Conservation (phyloP, 495 filamentous ascomycete species). For the Aspergillus haitiensis region DNA sequence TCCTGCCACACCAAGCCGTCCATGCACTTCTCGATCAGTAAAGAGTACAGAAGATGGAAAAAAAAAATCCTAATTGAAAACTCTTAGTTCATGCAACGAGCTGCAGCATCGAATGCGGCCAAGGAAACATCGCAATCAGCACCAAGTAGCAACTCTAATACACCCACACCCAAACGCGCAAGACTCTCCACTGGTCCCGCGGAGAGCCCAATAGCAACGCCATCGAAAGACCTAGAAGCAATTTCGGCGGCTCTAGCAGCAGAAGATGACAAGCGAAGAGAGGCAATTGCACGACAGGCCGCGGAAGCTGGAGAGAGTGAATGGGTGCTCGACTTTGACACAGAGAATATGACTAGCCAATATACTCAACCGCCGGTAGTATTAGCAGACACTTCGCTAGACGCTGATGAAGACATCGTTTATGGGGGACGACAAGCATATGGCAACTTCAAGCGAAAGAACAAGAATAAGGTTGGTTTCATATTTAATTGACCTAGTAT, state of each 20-base stretch:
- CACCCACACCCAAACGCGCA: conserved; percentile 46
- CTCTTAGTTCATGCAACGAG: conserved; percentile 89
- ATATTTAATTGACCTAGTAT: neutral
- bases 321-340: conserved; percentile 69
- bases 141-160: conserved; percentile 29
- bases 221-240: conserved; percentile 52
- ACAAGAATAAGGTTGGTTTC: conserved; percentile 27
- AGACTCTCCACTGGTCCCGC: conserved; percentile 40
- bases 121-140: conserved; percentile 44
- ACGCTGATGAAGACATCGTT: conserved; percentile 34
- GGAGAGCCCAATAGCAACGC: conserved; percentile 28
- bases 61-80: neutral
- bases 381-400: conserved; percentile 39
- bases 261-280: conserved; percentile 72
- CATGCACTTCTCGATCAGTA: too few relatives aligned
- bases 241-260: conserved; percentile 69
- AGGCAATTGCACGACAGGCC: conserved; percentile 68
- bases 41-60: too few relatives aligned
- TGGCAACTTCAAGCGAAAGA: conserved; percentile 44
- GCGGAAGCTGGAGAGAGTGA: conserved; percentile 78
- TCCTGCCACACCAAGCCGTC: too few relatives aligned
- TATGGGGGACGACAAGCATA: conserved; percentile 40
- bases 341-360: conserved; percentile 13
- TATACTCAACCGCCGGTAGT: conserved; percentile 32
- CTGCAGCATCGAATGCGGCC: conserved; percentile 58